Evolutionary conservation across 208 protist species (phyloP).

Genomic region (Acanthamoeba sp.): DNA sequence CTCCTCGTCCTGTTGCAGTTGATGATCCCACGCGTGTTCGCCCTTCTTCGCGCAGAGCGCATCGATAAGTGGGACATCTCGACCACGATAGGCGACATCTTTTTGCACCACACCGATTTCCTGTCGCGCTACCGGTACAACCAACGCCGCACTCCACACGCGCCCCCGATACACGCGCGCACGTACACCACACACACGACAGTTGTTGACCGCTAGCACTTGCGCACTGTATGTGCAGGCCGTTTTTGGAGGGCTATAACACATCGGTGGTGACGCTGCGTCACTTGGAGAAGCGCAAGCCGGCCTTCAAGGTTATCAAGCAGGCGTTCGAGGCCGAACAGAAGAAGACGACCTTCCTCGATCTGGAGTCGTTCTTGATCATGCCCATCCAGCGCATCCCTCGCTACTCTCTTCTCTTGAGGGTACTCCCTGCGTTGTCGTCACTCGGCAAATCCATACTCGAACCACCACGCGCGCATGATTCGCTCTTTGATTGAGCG

Average conservation of each 20-base stretch:
- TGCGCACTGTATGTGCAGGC: neutral
- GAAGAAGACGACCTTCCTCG: neutral
- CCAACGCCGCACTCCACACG: too few relatives aligned
- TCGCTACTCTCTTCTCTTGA: neutral
- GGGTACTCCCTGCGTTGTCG: neutral
- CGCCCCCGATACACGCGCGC: too few relatives aligned
- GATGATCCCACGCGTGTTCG: neutral
- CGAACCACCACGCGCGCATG: neutral
- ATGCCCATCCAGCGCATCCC: conserved; percentile 6
- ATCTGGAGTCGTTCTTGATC: conserved; percentile 5
- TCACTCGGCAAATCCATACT: neutral
- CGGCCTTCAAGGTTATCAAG: neutral
- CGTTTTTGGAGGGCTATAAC: conserved; percentile 18
- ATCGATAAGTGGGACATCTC: neutral
- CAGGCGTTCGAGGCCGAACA: neutral
- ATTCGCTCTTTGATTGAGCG: neutral
- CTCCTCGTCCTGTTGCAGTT: too few relatives aligned
- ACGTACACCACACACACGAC: neutral
- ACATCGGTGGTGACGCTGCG: conserved; percentile 6
- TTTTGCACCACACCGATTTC: conserved; percentile 27
- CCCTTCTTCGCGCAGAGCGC: neutral
- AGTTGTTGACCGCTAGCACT: neutral
- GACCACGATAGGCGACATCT: conserved; percentile 43
- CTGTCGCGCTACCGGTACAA: neutral
- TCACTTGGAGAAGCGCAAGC: conserved; percentile 46